These are phyloP conservation scores for Podospora bellae-mahoneyi DNA, from an alignment of 495 filamentous ascomycete genomes.

Conservation along the genomic window DNA sequence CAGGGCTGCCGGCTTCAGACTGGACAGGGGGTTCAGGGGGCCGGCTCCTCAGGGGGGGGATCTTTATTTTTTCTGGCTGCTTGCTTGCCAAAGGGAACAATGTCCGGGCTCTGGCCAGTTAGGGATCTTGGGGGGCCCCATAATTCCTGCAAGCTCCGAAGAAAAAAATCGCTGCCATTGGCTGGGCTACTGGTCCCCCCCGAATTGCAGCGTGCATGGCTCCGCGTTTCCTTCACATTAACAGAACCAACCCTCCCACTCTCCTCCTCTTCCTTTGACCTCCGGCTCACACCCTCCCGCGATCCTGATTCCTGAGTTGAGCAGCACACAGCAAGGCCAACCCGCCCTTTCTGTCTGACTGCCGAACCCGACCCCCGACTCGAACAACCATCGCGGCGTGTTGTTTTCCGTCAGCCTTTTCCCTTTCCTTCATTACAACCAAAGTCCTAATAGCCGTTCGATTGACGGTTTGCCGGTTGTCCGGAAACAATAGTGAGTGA, in stretches of 20 bases:
- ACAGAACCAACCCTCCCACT: conserved; percentile 33
- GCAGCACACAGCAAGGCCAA: conserved; percentile 21
- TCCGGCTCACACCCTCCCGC: conserved; percentile 29
- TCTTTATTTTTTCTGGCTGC: conserved; percentile 6
- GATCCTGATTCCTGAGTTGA: conserved; percentile 19
- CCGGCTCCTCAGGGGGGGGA: background rate
- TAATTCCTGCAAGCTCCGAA: conserved; percentile 15
- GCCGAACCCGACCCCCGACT: conserved; percentile 9
- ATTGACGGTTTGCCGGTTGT: conserved; percentile 18
- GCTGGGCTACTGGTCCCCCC: conserved; percentile 17
- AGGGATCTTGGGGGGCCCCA: conserved; percentile 25
- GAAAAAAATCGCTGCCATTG: conserved; percentile 20
- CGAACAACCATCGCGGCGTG: conserved; percentile 16
- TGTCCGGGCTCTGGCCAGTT: conserved; percentile 23
- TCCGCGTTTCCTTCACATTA: conserved; percentile 34
- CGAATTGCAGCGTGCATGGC: conserved; percentile 30
- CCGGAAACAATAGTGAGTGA: conserved; percentile 15
- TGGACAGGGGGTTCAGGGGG: background rate
- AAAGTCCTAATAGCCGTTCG: conserved; percentile 7
- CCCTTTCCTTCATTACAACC: conserved; percentile 4
- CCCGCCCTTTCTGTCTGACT: conserved; percentile 21
- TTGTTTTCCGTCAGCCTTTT: conserved; percentile 8
- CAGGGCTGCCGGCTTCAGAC: background rate
- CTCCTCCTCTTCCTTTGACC: conserved; percentile 30
- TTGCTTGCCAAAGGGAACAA: conserved; percentile 9